A percentile compares a stretch with the other conserved stretches of the same genome.
Evolutionary conservation across 2,329 filamentous ascomycete species (phyloP).

Genomic region (Aspergillus cejpii): DNA sequence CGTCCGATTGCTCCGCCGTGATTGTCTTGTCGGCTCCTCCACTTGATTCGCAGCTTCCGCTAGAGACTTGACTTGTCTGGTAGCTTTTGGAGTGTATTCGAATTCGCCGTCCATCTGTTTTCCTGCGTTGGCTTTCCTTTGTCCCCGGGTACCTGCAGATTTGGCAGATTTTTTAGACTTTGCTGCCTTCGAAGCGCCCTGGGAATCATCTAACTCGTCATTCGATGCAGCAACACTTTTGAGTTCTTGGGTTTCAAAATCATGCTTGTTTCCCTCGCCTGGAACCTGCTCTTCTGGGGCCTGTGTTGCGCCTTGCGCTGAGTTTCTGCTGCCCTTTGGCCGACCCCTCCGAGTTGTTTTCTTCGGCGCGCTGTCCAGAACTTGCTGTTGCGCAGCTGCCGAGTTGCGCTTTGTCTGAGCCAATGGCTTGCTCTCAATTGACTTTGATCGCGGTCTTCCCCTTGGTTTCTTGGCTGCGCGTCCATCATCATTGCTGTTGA

Average conservation of each 20-base stretch:
- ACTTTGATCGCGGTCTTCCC: constrained; percentile 40
- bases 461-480: constrained; percentile 34
- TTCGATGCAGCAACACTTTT: constrained; percentile 18
- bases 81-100: constrained; percentile 35
- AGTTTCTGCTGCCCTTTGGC: constrained; percentile 28
- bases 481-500: constrained; percentile 29
- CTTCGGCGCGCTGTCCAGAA: constrained; percentile 16
- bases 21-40: constrained; percentile 19
- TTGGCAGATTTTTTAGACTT: constrained; percentile 20
- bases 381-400: constrained; percentile 16
- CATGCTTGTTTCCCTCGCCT: constrained; percentile 31
- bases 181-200: constrained; percentile 11
- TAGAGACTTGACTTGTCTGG: constrained; percentile 17
- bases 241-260: constrained; percentile 25
- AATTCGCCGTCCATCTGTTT: constrained; percentile 37
- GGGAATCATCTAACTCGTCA: constrained; percentile 23
- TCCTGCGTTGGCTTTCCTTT: constrained; percentile 21
- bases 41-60: constrained; percentile 17
- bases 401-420: constrained; percentile 25
- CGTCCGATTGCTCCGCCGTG: constrained; percentile 12
- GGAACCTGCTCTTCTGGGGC: constrained; percentile 39
- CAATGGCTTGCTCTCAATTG: constrained; percentile 32
- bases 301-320: constrained; percentile 20
- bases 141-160: constrained; percentile 18
- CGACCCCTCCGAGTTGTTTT: constrained; percentile 25